Evolutionary conservation across 148 eudicot genomes (phyloP), one percentile per base, ranked within the genome.

Genomic region (Linanthus parryae): DNA sequence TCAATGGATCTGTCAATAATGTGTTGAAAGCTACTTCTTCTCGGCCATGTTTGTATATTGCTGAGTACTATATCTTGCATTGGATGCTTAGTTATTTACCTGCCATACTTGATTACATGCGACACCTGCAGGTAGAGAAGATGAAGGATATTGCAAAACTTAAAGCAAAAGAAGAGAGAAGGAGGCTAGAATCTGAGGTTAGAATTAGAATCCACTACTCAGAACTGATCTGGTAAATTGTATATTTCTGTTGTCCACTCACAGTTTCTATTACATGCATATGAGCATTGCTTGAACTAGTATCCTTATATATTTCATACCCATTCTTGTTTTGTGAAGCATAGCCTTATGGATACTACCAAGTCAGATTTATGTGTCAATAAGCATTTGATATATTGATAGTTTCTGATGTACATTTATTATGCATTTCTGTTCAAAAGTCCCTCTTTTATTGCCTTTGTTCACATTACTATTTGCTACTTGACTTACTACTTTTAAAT

Each of bases 61-160:
- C n/a, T n/a, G n/a, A n/a, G n/a, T n/a, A n/a, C n/a, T n/a, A n/a
- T n/a, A n/a, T n/a, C n/a, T n/a, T n/a, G n/a, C n/a, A n/a, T n/a
- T n/a, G 54, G 22, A 5, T 37, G 59, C 23, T 51, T 21, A 18
- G 6, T 57, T 23, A n/a, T 27, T 62, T 29, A 35, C 20, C 38
- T 41, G 16, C 49, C 42, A 18, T 63, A 35, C 47, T 26, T 39
- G 47, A 14, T 21, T 37, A 13, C 62, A 50, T 56, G 48, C 19
- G 25, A 51, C 15, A 24, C 49, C 15, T 78, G 73, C 84, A 92
- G 99, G 91, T 92, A 16, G 94, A 84, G 46, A 84, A 82, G 74
- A 87, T 92, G 99, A 87, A 84, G 74, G 90, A 77, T 65, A 87
- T 92, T 58, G 99, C 99, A 56, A 92, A 84, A 69, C 69, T 70